phyloP scores from a whole-genome alignment of 2,329 filamentous ascomycete species.

The Neonectria neomacrospora region DNA sequence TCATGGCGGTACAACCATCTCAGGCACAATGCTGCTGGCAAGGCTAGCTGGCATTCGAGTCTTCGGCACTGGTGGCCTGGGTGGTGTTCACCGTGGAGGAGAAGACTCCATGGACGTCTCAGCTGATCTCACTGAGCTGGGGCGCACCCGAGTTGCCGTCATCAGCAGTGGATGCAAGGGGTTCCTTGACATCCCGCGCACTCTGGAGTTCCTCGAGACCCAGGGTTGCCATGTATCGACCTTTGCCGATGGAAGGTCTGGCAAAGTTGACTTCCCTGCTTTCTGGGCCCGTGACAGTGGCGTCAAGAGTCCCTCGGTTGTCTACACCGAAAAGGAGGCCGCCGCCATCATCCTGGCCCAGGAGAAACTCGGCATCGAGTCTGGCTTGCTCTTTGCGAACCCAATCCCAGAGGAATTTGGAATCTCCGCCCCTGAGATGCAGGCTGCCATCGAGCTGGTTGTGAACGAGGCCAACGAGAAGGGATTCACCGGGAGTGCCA shows the following conservation, averaged over 20 bases:
- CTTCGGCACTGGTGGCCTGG: slow-evolving; percentile 94
- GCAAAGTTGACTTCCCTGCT: slow-evolving; percentile 84
- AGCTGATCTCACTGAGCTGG: slow-evolving; percentile 93
- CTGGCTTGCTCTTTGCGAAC: slow-evolving; percentile 89
- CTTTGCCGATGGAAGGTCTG: slow-evolving; percentile 83
- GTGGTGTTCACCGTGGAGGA: slow-evolving; percentile 91
- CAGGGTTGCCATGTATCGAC: slow-evolving; percentile 86
- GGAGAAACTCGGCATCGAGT: slow-evolving; percentile 75
- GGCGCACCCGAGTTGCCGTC: slow-evolving; percentile 87
- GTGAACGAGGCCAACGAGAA: slow-evolving; percentile 71
- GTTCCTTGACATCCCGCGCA: slow-evolving; percentile 91
- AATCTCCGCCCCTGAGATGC: slow-evolving; percentile 78
- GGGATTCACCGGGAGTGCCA: slow-evolving; percentile 77
- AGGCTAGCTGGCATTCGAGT: slow-evolving; percentile 88
- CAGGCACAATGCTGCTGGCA: slow-evolving; percentile 92
- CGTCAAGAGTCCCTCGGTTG: slow-evolving; percentile 78
- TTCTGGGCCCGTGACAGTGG: slow-evolving; percentile 95
- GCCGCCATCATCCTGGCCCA: slow-evolving; percentile 90
- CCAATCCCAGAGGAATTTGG: slow-evolving; percentile 79
- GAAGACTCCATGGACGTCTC: slow-evolving; percentile 92
- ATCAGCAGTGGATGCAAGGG: slow-evolving; percentile 94
- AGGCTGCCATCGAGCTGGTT: slow-evolving; percentile 74
- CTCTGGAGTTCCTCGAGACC: slow-evolving; percentile 80
- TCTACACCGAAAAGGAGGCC: slow-evolving; percentile 82
- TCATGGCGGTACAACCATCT: slow-evolving; percentile 92